Evolutionary conservation across 2,329 filamentous ascomycete genomes (phyloP).

Genomic region (Pseudogymnoascus sp.): DNA sequence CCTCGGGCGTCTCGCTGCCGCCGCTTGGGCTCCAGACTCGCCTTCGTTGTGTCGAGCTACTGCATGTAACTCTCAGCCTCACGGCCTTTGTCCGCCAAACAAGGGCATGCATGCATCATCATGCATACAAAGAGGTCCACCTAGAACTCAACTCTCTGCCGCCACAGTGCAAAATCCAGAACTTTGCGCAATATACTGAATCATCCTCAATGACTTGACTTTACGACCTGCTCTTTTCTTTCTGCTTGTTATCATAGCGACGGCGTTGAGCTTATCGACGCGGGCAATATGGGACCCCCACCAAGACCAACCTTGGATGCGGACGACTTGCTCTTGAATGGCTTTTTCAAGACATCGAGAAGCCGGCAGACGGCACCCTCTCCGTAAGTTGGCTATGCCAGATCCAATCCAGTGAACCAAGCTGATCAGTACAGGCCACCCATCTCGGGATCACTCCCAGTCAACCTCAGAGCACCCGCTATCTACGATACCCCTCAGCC

Average conservation of each 20-base stretch:
- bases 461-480: neutral
- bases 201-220: neutral
- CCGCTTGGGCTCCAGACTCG: neutral
- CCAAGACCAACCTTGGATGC: slow-evolving; percentile 32
- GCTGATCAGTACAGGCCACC: neutral
- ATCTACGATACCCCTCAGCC: neutral
- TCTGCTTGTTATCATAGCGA: neutral
- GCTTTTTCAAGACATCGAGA: slow-evolving; percentile 42
- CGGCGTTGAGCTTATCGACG: slow-evolving; percentile 7
- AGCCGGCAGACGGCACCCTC: neutral
- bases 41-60: neutral
- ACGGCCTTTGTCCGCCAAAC: slow-evolving; percentile 6
- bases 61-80: slow-evolving; percentile 5
- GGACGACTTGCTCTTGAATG: slow-evolving; percentile 39
- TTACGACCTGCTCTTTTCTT: neutral
- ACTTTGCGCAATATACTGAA: slow-evolving; percentile 1
- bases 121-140: slow-evolving; percentile 7
- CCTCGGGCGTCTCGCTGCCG: neutral
- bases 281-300: slow-evolving; percentile 14
- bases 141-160: neutral
- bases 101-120: slow-evolving; percentile 8
- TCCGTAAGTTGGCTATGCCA: neutral
- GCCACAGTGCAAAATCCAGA: neutral
- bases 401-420: neutral
- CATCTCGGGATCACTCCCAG: neutral